Conservation (phyloP, 1,284 basidiomycete genomes). For the Marasmius sp. region DNA sequence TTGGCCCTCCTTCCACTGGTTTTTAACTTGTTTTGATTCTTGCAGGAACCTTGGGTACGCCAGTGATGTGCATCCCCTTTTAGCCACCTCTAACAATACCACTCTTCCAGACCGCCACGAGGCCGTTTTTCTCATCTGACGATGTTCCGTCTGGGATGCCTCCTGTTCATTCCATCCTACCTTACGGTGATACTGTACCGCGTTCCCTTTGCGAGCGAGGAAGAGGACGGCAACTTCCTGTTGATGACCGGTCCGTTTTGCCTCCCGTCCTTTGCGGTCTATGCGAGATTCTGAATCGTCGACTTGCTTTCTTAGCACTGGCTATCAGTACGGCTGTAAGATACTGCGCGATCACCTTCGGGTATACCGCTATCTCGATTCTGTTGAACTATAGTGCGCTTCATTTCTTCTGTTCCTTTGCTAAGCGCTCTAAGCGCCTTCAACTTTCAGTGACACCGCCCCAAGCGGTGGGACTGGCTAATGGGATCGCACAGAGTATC, state of each 20-base stretch:
- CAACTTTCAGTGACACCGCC: conserved; percentile 71
- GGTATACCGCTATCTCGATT: conserved; percentile 77
- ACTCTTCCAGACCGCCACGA: conserved; percentile 27
- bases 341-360: conserved; percentile 76
- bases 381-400: conserved; percentile 77
- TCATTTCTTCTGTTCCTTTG: background rate
- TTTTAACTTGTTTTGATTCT: conserved; percentile 22
- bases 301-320: conserved; percentile 42
- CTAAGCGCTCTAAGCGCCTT: conserved; percentile 2
- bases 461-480: conserved; percentile 71
- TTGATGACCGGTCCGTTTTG: conserved; percentile 65
- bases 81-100: background rate
- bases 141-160: conserved; percentile 80
- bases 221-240: conserved; percentile 61
- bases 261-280: background rate
- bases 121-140: conserved; percentile 82
- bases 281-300: background rate
- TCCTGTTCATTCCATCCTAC: conserved; percentile 79
- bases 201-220: conserved; percentile 54
- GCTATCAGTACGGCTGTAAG: conserved; percentile 73
- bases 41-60: conserved; percentile 56
- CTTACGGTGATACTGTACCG: conserved; percentile 72
- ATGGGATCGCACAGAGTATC: conserved; percentile 81
- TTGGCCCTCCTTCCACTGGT: conserved; percentile 6
- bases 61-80: background rate